Base-by-base conservation (phyloP, 495 filamentous ascomycete species). In the Neurospora africana region DNA sequence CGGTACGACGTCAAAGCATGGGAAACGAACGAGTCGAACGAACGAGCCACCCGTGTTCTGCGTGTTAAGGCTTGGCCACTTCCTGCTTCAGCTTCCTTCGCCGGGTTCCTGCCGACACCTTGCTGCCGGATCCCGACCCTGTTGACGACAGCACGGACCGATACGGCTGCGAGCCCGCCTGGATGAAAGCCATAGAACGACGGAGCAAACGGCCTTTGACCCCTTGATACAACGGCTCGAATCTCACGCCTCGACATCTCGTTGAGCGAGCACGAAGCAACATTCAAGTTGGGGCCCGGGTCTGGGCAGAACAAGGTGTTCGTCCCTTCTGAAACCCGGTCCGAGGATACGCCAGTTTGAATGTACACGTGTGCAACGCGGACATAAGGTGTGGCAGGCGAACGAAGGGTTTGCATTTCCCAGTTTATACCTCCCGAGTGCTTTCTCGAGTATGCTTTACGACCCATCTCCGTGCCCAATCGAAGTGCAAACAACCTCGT, bases 291-390 rank as follows among this genome's bases (percentile, higher is more conserved):
- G 44, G 44, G 21, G n/a, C 4, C 9, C 5, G n/a, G 44, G 72
- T 68, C 69, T 73, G 71, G 9, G 39, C 23, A 39, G 37, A 73
- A 58, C 71, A 39, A 30, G 38, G 68, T 40, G 21, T 35, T 35
- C n/a, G 69, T 65, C 27, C 37, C 40, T 53, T 37, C 33, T 73
- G 72, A 73, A 71, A 73, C 72, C 35, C 44, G 47, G 30, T 38
- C 44, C 47, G 47, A 58, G 5, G 47, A 30, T 58, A 17, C 47
- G 47, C 47, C 53, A 61, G 23, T 17, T 15, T 61, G 53, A 30
- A 30, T 61, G 23, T 15, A 30, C 23, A 61, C 53, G 30, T 61
- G 53, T 61, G 53, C 53, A 11, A 61, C 53, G 27, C 27, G 53
- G 53, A 30, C 23, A 17, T 30, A 61, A 30, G 53, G 53, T 61